Evolutionary conservation across 441 rosid genomes (phyloP).

Genomic region (Adansonia madagascariensis): DNA sequence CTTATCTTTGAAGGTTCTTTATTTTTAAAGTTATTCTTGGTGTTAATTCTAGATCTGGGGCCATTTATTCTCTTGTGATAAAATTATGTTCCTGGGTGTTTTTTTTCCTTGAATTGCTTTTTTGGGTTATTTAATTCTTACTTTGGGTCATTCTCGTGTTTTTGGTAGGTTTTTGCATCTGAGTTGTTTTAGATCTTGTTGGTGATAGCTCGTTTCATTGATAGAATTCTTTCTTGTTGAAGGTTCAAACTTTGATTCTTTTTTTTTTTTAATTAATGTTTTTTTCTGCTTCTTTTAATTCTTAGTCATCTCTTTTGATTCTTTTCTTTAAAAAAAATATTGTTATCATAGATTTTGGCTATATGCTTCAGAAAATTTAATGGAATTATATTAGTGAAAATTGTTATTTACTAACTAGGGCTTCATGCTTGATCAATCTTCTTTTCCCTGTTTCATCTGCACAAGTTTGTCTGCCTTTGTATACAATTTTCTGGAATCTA

Average conservation of each 20-base stretch:
- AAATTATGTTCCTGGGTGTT: background rate
- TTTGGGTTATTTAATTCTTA: background rate
- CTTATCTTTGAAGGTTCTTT: background rate
- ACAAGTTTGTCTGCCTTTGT: background rate
- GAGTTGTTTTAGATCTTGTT: conserved; percentile 12
- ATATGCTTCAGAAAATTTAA: background rate
- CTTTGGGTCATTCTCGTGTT: background rate
- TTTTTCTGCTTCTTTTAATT: background rate
- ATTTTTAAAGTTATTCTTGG: conserved; percentile 1
- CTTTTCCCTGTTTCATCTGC: conserved; percentile 17
- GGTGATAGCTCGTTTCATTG: background rate
- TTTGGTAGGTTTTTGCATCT: background rate
- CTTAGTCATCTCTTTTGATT: background rate
- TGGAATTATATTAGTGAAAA: background rate
- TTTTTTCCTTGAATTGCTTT: background rate
- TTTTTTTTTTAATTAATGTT: background rate
- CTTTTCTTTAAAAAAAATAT: background rate
- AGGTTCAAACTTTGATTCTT: background rate
- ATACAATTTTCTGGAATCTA: background rate
- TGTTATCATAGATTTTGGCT: background rate
- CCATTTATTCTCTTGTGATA: background rate
- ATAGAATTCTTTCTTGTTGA: background rate
- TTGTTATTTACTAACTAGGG: background rate
- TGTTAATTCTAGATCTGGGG: conserved; percentile 22
- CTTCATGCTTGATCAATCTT: background rate